Base-by-base conservation (phyloP, 2,329 filamentous ascomycete genomes). In the Elsinoe necatrix region DNA sequence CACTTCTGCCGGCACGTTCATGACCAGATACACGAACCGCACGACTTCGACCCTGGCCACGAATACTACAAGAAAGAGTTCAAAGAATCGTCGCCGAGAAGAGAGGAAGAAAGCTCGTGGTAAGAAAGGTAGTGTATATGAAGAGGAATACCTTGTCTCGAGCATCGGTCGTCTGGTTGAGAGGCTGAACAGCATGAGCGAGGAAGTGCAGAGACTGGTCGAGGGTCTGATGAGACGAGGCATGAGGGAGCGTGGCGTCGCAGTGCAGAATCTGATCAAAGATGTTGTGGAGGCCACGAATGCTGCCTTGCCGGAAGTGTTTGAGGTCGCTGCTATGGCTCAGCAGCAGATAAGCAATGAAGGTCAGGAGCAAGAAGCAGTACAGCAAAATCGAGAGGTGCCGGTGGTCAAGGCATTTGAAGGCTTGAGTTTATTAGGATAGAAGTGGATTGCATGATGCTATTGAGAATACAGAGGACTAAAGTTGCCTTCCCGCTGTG, bases 121-220 rank as follows among this genome's bases (percentile, higher is more conserved):
- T 21, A 92, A 95, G 70, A 97, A 97, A 76, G 93, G 93, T 9
- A 95, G 89, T 14, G 88, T 98, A 4, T 98, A 98, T 70, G 93
- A 98, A 71, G 92, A 97, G 68, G 93, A 97, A 71, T 98, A 98
- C 70, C 80, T 98, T 4, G 85, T 95, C 58, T 93, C 91, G 69
- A 92, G 86, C 63, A 84, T 97, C 34, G 81, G 85, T 11, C 79
- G 93, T 21, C 77, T 98, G 31, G 81, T 95, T 12, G 89, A 95
- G 69, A 80, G 91, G 34, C 82, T 95, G 20, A 89, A 91, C 69
- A 77, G 77, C 20, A 79, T 85, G 2, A 80, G 83, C 52, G 78
- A 81, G 0, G 93, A 98, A 68, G 81, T 89, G 0, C 80, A 83
- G 66, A 74, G 84, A 14, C 77, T 97, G 6, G 80, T 95, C 0